Base-by-base conservation (phyloP, 202 grass and related monocot genomes). In the Bolboschoenoplectus hybrid region DNA sequence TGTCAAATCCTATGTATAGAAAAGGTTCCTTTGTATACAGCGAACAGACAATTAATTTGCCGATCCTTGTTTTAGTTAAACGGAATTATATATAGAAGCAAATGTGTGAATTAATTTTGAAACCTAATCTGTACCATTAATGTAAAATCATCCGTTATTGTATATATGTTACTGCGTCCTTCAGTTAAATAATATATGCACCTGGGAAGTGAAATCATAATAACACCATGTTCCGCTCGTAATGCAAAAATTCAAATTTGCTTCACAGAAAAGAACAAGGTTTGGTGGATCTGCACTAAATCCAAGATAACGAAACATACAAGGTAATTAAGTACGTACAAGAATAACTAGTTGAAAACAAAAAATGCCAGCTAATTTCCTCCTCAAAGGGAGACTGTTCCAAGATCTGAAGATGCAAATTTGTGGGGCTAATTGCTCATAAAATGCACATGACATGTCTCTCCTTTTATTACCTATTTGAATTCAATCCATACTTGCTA, bases 301-400 rank as follows among this genome's bases (percentile, higher is more conserved):
- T 63, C 19, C 81, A 83, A 83, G 43, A 83, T 82, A 52, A 65
- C 38, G 1, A 83, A 63, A 38, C 62, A 65, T 66, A 83, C 14
- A 67, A 26, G 45, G 45, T n/a, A 66, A 17, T 12, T 32, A 32
- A 43, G 26, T 6, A 82, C 61, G 46, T 9, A 83, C 81, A 83
- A 49, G 7, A 35, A 73, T 10, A 41, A 6, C 63, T 53, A 83
- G 6, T 69, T 39, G 26, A 68, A 69, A 53, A 81, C 78, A 51
- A 68, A 82, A 67, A 83, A 69, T 17, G 81, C 81, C 81, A 83
- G 63, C 81, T 69, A 68, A 83, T 83, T 83, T 83, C 63, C 63
- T 65, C 81, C 81, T 40, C 44, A 17, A 68, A 83, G 63, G 63
- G 63, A 69, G 62, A 83, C 81, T 83, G 81, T 69, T 83, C 47